Base-by-base conservation (phyloP, 192 early-diverging fungal species). In the Coemansia interrupta region DNA sequence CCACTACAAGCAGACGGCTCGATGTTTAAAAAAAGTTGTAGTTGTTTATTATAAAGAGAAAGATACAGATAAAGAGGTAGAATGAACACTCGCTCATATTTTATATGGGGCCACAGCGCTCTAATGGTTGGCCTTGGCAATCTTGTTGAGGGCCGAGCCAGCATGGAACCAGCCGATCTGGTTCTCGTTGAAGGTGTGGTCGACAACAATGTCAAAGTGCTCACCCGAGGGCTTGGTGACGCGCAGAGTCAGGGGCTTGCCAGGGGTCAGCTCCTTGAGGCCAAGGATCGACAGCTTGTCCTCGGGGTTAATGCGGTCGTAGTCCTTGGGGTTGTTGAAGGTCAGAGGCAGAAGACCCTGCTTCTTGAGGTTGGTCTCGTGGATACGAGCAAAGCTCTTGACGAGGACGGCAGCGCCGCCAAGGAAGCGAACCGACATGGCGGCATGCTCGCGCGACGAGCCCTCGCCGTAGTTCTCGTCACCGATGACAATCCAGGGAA, bases 391-490 rank as follows among this genome's bases (percentile, higher is more conserved):
- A 81, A 98, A 98, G 50, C 89, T 92, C 83, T 93, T 92, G 80
- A 90, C 89, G 71, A 98, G 90, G 64, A 98, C 89, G 17, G 93
- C 93, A 48, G 83, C 85, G 74, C 96, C 93, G 52, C 92, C 92
- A 43, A 98, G 83, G 85, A 95, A 92, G 74, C 96, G 89, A 49
- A 94, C 92, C 68, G 97, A 94, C 66, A 98, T 84, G 57, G 96
- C 96, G 50, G 96, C 96, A 74, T 98, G 96, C 77, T 98, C 96
- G 70, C 96, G 91, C 59, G 96, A 96, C 40, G 94, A 97, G 49
- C 96, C 96, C 84, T 98, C 96, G 66, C 96, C 96, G 75, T 98
- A 98, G 89, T 98, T 98, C 81, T 97, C 92, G 77, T 97, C 96
- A 77, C 94, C 96, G 68, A 98, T 79, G 60, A 98, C 95, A 44